Evolutionary conservation across 2,329 filamentous ascomycete genomes (phyloP), one percentile per base, ranked within the genome.

Genomic region (Neonectria sp.): DNA sequence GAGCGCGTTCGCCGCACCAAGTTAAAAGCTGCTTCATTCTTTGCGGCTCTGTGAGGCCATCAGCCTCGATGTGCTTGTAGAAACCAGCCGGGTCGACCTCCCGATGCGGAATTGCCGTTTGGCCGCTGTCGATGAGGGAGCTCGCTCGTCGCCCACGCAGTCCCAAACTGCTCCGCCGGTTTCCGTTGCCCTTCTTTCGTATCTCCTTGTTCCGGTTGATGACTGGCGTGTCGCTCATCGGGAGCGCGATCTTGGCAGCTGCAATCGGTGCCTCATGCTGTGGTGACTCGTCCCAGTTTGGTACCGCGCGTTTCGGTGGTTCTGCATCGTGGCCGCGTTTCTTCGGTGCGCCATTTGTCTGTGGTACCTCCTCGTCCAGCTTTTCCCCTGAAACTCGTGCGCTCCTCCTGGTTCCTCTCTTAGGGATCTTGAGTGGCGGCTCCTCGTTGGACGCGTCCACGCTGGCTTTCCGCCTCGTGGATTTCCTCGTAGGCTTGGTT

Each of bases 161-260:
- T 4, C 95, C 94, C 66, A 97, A 86, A 82, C 95, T 98, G 80
- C 95, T 98, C 76, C 95, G 87, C 73, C 95, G 87, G 49, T 89
- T 89, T 63, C 89, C 89, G 55, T 90, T 91, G 29, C 88, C 91
- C 71, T 95, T 95, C 73, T 93, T 93, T 69, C 95, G 90, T 89
- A 98, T 93, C 78, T 97, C 95, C 82, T 97, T 97, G 79, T 98
- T 98, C 58, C 95, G 90, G 79, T 94, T 92, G 72, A 97, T 97
- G 29, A 98, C 90, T 1, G 95, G 95, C 15, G 95, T 98, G 79
- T 98, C 95, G 75, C 94, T 95, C 78, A 97, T 93, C 2, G 95
- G 95, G 11, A 98, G 85, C 57, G 93, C 88, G 68, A 98, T 97
- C 75, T 93, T 94, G 66, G 86, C 84, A 11, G 83, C 82, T 61